These are phyloP conservation scores for Penicilliopsis zonata DNA, from an alignment of 495 filamentous ascomycete species.

Conservation along the genomic window DNA sequence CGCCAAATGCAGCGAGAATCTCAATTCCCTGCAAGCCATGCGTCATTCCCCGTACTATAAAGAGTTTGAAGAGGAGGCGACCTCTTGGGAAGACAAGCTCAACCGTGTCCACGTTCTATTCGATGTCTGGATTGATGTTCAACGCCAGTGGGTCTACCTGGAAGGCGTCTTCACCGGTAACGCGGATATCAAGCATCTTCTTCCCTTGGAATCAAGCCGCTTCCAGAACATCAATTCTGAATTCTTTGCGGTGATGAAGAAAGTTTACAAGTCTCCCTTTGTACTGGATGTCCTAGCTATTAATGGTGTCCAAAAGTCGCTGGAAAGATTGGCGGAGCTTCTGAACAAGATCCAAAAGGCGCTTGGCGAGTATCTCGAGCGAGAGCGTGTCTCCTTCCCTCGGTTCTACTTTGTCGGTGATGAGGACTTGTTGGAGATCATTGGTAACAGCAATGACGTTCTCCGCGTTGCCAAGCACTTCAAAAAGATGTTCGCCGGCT, in stretches of 20 bases:
- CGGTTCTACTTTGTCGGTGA: slow-evolving; percentile 99
- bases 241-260: slow-evolving; percentile 96
- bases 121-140: slow-evolving; percentile 99
- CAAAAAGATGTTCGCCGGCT: slow-evolving; percentile 98
- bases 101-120: slow-evolving; percentile 96
- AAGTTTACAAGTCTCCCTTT: slow-evolving; percentile 88
- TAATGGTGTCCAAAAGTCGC: slow-evolving; percentile 83
- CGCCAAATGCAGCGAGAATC: slow-evolving; percentile 93
- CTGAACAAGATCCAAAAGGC: slow-evolving; percentile 99
- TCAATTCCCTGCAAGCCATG: slow-evolving; percentile 97
- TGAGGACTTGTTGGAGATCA: slow-evolving; percentile 98
- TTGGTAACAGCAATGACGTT: slow-evolving; percentile 96
- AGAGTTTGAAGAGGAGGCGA: slow-evolving; percentile 95
- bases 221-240: slow-evolving; percentile 99
- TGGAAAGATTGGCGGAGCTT: slow-evolving; percentile 87
- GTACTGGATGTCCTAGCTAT: slow-evolving; percentile 94
- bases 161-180: slow-evolving; percentile 98
- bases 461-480: slow-evolving; percentile 93
- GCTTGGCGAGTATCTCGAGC: slow-evolving; percentile 94
- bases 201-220: slow-evolving; percentile 87
- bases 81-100: slow-evolving; percentile 93
- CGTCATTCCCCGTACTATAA: slow-evolving; percentile 97
- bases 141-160: slow-evolving; percentile 97
- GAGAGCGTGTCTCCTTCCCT: slow-evolving; percentile 92
- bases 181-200: slow-evolving; percentile 95